Evolutionary conservation across 805 yeast genomes (phyloP), one percentile per base, ranked within the genome.

Genomic region (Pichia nakasei): DNA sequence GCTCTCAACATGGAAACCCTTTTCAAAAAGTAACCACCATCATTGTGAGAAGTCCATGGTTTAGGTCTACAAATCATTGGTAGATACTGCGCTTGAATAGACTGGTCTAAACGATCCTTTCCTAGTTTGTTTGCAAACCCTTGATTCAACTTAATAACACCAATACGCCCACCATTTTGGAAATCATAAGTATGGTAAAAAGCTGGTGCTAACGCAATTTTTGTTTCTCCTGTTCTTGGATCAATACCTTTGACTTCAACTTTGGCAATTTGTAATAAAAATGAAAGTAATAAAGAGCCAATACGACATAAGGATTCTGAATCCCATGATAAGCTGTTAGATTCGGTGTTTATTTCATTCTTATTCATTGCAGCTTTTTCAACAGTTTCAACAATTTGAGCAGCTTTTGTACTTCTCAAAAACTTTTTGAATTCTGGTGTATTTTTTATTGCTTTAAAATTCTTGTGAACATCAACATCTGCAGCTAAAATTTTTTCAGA

Each of bases 51-150:
- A 0, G 78, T 73, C 98, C 98, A 93, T 5, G 87, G 86, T 44
- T 79, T 69, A n/a, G 98, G 98, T 49, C 78, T 76, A 9, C 85
- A 82, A 39, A 93, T 69, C 98, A 93, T 93, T 9, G 98, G 98
- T 42, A 93, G 69, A 48, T 76, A 71, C 60, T 91, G 97, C 0
- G 97, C 96, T 19, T 73, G 61, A 5, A 84, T 77, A 1, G 84
- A 71, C 41, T 82, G 81, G 21, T 72, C 69, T 7, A 79, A 65
- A 29, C 77, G 69, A 40, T 81, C 88, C 3, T 82, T 78, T 9
- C 86, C 80, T 41, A 93, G 63, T 54, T 76, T 78, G 24, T 74
- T 70, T 4, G 82, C 75, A 41, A 93, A 71, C 12, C 75, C 70
- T 48, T 76, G 76, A 61, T 93, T 96, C 9, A 86, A 66, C 48